phyloP scores from a whole-genome alignment of 176 grass and related monocot genomes.

The Rhynchospora breviuscula region DNA sequence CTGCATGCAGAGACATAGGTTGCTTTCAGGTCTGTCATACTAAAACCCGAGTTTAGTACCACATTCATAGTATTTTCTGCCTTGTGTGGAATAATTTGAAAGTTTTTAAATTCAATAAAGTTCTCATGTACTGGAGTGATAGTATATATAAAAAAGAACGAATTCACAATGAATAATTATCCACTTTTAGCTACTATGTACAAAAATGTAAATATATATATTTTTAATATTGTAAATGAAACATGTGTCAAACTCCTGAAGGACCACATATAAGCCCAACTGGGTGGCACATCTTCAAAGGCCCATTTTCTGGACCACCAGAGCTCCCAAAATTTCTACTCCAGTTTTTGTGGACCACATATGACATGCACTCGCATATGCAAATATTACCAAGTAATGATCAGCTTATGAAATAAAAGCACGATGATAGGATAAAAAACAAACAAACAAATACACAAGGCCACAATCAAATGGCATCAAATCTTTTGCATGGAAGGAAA shows the following conservation, averaged over 20 bases:
- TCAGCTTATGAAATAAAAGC: not conserved
- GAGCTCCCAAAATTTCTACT: no score
- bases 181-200: not conserved
- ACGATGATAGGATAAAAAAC: not conserved
- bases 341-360: no score
- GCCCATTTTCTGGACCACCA: no score
- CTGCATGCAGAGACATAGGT: constrained; percentile 19
- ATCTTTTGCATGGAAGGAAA: not conserved
- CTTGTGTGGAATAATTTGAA: not conserved
- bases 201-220: no score
- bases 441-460: not conserved
- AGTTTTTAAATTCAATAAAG: not conserved
- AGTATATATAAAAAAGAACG: not conserved
- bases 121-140: not conserved
- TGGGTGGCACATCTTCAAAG: no score
- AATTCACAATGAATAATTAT: not conserved
- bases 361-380: not conserved
- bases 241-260: no score
- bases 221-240: no score
- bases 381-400: not conserved
- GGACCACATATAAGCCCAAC: no score
- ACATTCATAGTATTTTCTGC: not conserved
- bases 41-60: not conserved
- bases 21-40: constrained; percentile 15
- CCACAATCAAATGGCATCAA: not conserved